Evolutionary conservation across 2,329 filamentous ascomycete genomes (phyloP), one percentile per base, ranked within the genome.

Genomic region (Davidsoniella eucalypti): DNA sequence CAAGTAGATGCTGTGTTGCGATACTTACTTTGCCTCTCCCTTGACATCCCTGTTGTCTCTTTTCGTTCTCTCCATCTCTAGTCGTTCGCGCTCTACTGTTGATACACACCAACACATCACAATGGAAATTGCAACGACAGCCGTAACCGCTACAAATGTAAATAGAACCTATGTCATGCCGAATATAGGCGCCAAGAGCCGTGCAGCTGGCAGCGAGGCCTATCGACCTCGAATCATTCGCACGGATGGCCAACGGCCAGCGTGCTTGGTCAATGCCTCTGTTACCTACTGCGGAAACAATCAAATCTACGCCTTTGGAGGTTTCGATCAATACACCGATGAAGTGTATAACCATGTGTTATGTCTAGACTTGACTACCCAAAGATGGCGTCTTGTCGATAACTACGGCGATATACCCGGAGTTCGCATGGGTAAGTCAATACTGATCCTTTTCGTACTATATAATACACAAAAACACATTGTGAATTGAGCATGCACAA

Each of bases 291-390:
- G 92, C 60, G 88, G 88, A 53, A 92, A 94, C 67, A 92, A 96
- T 63, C 81, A 92, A 65, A 96, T 98, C 58, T 96, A 93, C 65
- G 92, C 90, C 9, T 98, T 98, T 69, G 92, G 92, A 41, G 92
- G 92, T 16, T 98, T 98, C 61, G 92, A 98, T 62, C 90, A 96
- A 65, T 96, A 94, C 62, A 98, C 92, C 0, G 92, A 98, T 63
- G 92, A 98, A 69, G 85, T 98, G 16, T 98, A 98, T 67, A 98
- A 98, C 61, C 92, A 98, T 67, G 92, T 98, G 40, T 71, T 98
- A 55, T 82, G 80, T 58, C 69, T 98, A 47, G 88, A 98, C 63
- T 74, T 98, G 55, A 73, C 82, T 54, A 88, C 82, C 55, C 80
- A 92, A 57, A 86, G 92, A 63, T 98, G 92, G 92, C 92, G 79